Conservation (phyloP, 129 eudicot genomes). For the Sambucus nigra region DNA sequence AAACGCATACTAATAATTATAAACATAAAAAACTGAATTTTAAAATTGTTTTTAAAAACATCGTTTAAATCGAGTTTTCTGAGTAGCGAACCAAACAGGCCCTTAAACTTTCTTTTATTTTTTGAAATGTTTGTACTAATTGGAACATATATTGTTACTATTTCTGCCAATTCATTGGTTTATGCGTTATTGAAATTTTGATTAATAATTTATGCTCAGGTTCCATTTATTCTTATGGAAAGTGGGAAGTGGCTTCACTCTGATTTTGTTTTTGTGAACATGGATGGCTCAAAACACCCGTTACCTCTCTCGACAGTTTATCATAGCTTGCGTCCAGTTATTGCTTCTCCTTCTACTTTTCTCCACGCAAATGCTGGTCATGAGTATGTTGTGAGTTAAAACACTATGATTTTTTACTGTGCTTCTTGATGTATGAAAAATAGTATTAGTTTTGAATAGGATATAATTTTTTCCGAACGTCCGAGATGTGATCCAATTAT, state of each 20-base stretch:
- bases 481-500: no score
- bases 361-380: conserved; percentile 84
- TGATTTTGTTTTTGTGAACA: conserved; percentile 58
- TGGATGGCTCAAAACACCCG: conserved; percentile 86
- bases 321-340: conserved; percentile 73
- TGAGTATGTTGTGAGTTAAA: conserved; percentile 62
- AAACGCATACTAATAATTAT: no score
- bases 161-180: no score
- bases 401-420: background rate
- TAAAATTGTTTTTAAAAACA: no score
- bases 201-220: conserved; percentile 27
- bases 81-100: no score
- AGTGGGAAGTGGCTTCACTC: conserved; percentile 57
- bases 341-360: conserved; percentile 78
- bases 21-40: no score
- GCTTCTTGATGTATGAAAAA: background rate
- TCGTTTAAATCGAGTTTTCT: no score
- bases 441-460: background rate
- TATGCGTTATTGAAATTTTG: no score
- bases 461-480: no score
- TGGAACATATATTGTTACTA: no score
- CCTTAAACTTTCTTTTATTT: no score
- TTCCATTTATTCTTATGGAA: conserved; percentile 80
- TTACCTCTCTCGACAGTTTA: conserved; percentile 79
- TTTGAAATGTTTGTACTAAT: no score